Evolutionary conservation across 164 flowering plant genomes (phyloP).

Genomic region (Chimonanthus praecox): DNA sequence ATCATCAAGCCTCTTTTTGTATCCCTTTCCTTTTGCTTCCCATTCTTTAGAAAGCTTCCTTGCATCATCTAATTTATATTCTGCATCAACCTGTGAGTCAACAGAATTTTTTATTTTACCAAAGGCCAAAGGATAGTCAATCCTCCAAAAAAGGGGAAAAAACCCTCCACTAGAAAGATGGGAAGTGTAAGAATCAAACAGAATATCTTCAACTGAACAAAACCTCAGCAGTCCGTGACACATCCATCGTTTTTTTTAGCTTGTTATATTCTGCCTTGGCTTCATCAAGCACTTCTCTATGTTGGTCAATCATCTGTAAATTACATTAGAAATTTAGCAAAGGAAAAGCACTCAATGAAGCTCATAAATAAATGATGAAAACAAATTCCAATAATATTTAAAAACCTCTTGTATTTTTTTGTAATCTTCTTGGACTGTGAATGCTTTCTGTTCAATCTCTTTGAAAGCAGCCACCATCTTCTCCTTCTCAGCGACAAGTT

Average conservation of each 20-base stretch:
- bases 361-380: not conserved
- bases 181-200: not conserved
- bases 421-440: slow-evolving; percentile 72
- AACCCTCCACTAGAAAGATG: not conserved
- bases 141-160: not conserved
- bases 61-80: slow-evolving; percentile 77
- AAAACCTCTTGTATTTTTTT: slow-evolving; percentile 68
- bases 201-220: not conserved
- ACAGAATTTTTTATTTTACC: not conserved
- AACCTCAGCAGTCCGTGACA: slow-evolving; percentile 75
- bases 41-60: slow-evolving; percentile 69
- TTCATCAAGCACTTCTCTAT: slow-evolving; percentile 62
- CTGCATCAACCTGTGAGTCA: slow-evolving; percentile 72
- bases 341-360: not conserved
- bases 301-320: slow-evolving; percentile 63
- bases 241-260: slow-evolving; percentile 45
- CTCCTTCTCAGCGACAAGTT: slow-evolving; percentile 51
- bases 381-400: not conserved
- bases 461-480: slow-evolving; percentile 46
- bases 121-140: not conserved
- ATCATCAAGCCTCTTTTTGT: slow-evolving; percentile 69
- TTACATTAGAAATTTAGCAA: slow-evolving; percentile 3
- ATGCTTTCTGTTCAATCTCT: slow-evolving; percentile 79
- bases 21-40: slow-evolving; percentile 72
- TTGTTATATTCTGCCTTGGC: slow-evolving; percentile 70